These are phyloP conservation scores for Coprinopsis sp. DNA, from an alignment of 768 basidiomycete species.

Conservation along the genomic window DNA sequence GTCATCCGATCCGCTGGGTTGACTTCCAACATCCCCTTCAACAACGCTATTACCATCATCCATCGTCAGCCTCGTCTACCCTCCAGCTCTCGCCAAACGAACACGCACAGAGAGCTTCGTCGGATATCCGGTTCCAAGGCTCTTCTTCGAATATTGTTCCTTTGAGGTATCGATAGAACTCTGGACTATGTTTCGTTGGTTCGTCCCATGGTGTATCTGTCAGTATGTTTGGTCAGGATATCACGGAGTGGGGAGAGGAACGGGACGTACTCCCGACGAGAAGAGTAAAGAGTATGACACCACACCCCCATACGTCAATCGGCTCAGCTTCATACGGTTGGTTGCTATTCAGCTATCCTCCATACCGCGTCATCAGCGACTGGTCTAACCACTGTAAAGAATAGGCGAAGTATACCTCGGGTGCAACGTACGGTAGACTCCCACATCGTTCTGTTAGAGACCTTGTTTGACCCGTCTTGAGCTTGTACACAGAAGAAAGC, in stretches of 20 bases:
- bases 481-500: constrained; percentile 82
- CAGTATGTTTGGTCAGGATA: too few relatives aligned
- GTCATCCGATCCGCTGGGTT: constrained; percentile 66
- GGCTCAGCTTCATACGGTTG: constrained; percentile 84
- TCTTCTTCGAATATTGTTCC: constrained; percentile 68
- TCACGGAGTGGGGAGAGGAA: neutral
- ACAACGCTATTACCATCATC: constrained; percentile 46
- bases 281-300: constrained; percentile 90
- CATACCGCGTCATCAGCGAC: too few relatives aligned
- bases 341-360: constrained; percentile 69
- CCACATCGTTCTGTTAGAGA: constrained; percentile 80
- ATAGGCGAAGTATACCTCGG: constrained; percentile 56
- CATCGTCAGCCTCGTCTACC: neutral
- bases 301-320: constrained; percentile 93
- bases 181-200: constrained; percentile 72
- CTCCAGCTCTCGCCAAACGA: neutral
- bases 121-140: constrained; percentile 74
- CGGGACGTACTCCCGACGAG: constrained; percentile 78
- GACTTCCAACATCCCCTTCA: constrained; percentile 70
- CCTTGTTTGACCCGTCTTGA: constrained; percentile 78
- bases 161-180: constrained; percentile 70
- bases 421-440: constrained; percentile 90
- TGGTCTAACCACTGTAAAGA: too few relatives aligned
- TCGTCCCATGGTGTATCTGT: constrained; percentile 98
- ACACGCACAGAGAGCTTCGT: constrained; percentile 56